Conservation (phyloP, 2,329 filamentous ascomycete genomes). For the Verruconis gallopava region DNA sequence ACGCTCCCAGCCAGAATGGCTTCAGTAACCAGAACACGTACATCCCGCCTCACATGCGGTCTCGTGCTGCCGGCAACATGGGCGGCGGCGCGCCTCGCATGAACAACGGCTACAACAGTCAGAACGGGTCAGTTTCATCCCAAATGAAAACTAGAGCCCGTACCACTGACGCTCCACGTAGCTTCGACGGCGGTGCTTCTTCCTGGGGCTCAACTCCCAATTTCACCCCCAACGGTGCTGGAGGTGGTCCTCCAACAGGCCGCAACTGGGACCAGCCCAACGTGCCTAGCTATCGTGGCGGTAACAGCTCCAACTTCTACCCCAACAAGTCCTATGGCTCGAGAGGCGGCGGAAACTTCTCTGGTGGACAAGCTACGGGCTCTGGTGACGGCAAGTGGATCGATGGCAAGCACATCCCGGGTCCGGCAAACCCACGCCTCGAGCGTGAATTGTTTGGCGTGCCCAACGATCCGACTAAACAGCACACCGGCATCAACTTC, state of each 20-base stretch:
- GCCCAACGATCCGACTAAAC: slow-evolving; percentile 83
- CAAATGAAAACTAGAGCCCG: background rate
- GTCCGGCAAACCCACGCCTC: slow-evolving; percentile 72
- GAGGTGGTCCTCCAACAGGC: slow-evolving; percentile 5
- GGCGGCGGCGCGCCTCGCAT: slow-evolving; percentile 5
- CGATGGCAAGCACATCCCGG: slow-evolving; percentile 91
- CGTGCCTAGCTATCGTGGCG: background rate
- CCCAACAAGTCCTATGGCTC: slow-evolving; percentile 2
- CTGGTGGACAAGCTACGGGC: slow-evolving; percentile 51
- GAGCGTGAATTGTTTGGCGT: slow-evolving; percentile 94
- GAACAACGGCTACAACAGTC: slow-evolving; percentile 13
- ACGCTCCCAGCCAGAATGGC: slow-evolving; percentile 37
- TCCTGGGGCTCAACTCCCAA: slow-evolving; percentile 43
- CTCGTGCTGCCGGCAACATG: slow-evolving; percentile 35
- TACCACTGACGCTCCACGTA: slow-evolving; percentile 1
- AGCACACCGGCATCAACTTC: slow-evolving; percentile 98
- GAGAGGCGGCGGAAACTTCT: slow-evolving; percentile 27
- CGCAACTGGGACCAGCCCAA: slow-evolving; percentile 8
- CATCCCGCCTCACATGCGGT: slow-evolving; percentile 74
- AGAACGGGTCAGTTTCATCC: slow-evolving; percentile 3
- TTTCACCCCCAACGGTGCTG: slow-evolving; percentile 35
- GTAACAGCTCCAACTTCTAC: background rate
- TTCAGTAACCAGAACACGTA: slow-evolving; percentile 52
- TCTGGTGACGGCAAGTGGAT: slow-evolving; percentile 94
- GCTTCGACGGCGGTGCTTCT: slow-evolving; percentile 1